These are phyloP conservation scores for Rasamsonia emersonii DNA, from an alignment of 2,329 filamentous ascomycete genomes.

Conservation along the genomic window DNA sequence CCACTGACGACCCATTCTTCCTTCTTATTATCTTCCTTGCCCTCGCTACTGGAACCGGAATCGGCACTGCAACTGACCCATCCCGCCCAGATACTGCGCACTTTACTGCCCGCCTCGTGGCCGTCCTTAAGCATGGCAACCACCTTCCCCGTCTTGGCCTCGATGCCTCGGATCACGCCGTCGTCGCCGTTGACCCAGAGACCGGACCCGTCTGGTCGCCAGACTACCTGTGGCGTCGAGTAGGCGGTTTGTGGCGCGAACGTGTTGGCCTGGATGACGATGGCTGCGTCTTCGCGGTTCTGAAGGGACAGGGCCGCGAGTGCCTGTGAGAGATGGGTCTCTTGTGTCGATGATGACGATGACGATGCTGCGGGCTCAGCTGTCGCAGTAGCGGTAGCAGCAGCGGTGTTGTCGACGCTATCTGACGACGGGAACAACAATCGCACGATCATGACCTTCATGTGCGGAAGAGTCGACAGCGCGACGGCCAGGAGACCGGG, in stretches of 20 bases:
- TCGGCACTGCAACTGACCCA: slow-evolving; percentile 26
- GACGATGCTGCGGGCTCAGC: slow-evolving; percentile 6
- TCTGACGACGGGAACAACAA: slow-evolving; percentile 42
- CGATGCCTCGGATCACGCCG: slow-evolving; percentile 52
- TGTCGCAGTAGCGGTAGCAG: neutral
- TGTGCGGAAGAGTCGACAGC: slow-evolving; percentile 52
- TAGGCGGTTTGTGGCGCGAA: slow-evolving; percentile 57
- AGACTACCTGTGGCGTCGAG: slow-evolving; percentile 53
- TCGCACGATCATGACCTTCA: slow-evolving; percentile 54
- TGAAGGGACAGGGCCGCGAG: slow-evolving; percentile 43
- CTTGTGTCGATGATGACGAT: slow-evolving; percentile 7
- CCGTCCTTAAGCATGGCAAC: slow-evolving; percentile 40
- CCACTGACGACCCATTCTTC: slow-evolving; percentile 53
- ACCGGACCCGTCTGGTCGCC: slow-evolving; percentile 54
- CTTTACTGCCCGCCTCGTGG: slow-evolving; percentile 50
- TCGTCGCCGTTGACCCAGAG: slow-evolving; percentile 60
- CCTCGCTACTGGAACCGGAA: too few relatives aligned
- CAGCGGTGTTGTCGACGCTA: slow-evolving; percentile 10
- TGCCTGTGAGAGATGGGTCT: slow-evolving; percentile 45
- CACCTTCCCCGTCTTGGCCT: slow-evolving; percentile 51
- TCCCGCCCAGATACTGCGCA: slow-evolving; percentile 51
- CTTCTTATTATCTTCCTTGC: slow-evolving; percentile 15
- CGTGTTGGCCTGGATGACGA: slow-evolving; percentile 51
- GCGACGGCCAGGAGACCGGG: slow-evolving; percentile 49
- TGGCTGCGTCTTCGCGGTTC: slow-evolving; percentile 51